Evolutionary conservation across 495 filamentous ascomycete species (phyloP), one percentile per base, ranked within the genome.

Genomic region (Aspergillus cristatus): DNA sequence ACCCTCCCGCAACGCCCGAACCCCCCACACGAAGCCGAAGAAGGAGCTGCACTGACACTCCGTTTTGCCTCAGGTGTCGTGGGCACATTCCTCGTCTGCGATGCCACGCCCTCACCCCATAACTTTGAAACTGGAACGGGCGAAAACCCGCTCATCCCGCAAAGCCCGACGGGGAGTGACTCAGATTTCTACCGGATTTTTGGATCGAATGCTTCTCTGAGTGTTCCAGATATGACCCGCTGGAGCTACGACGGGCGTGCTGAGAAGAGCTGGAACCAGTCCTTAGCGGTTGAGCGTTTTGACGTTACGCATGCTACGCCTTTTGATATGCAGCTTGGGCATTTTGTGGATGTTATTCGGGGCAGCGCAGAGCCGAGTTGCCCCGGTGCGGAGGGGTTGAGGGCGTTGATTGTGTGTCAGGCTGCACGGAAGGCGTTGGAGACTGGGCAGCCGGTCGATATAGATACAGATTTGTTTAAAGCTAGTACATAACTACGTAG

Each of bases 111-210:
- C 0, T 65, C 62, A 7, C 72, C 75, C 4, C 62, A 72, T 40
- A 73, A 60, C 37, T 77, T 76, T 35, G 75, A 78, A 40, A 47
- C 54, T 1, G 74, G 73, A 0, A 76, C 74, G 3, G 72, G 76
- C 1, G 76, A 79, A 50, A 78, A 77, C 46, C 72, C 75, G 0
- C 51, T 62, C 6, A 68, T 79, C 32, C 65, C 71, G 2, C 41
- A 47, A 1, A 50, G 58, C 2, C 32, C 53, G 3, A 43, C 54
- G 10, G 20, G 20, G 4, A 48, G 16, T 7, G 55, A 46, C 1
- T 48, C 48, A 17, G 71, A 74, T 32, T 68, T 75, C 32, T 79
- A 78, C 46, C 63, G 73, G 0, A 75, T 79, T 28, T 65, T 79
- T 41, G 75, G 75, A 0, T 68, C 68, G 0, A 51, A 65, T 20